phyloP scores from a whole-genome alignment of 345 rosid species.

The Heritiera littoralis region DNA sequence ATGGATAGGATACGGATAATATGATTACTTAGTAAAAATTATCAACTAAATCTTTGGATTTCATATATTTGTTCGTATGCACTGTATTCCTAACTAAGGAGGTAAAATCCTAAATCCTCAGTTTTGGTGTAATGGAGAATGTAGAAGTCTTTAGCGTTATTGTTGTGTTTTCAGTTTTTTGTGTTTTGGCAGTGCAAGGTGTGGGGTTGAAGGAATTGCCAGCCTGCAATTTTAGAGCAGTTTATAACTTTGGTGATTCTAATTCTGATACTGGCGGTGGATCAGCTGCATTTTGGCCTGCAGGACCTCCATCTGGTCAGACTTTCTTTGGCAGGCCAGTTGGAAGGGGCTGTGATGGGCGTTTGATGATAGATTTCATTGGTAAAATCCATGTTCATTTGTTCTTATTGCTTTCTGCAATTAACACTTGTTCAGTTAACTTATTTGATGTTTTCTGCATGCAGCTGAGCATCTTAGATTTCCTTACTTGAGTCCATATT shows the following conservation, averaged over 20 bases:
- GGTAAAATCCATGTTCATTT: not conserved
- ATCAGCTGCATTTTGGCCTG: conserved; percentile 35
- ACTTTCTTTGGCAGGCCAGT: conserved; percentile 37
- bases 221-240: conserved; percentile 32
- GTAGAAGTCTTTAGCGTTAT: not conserved
- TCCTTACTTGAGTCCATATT: conserved; percentile 80
- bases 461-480: conserved; percentile 73
- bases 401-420: not conserved
- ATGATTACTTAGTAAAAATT: too few relatives aligned
- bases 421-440: not conserved
- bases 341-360: conserved; percentile 11
- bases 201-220: not conserved
- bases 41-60: too few relatives aligned
- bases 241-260: conserved; percentile 44
- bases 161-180: not conserved
- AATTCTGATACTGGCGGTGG: conserved; percentile 44
- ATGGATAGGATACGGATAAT: too few relatives aligned
- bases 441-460: not conserved
- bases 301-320: conserved; percentile 28
- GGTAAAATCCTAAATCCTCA: not conserved
- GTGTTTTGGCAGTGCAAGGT: not conserved
- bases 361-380: conserved; percentile 6
- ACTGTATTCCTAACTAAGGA: not conserved
- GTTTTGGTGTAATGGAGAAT: not conserved
- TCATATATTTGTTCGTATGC: not conserved